Evolutionary conservation across 1,139 yeast species (phyloP).

Genomic region (Yarrowia galli): DNA sequence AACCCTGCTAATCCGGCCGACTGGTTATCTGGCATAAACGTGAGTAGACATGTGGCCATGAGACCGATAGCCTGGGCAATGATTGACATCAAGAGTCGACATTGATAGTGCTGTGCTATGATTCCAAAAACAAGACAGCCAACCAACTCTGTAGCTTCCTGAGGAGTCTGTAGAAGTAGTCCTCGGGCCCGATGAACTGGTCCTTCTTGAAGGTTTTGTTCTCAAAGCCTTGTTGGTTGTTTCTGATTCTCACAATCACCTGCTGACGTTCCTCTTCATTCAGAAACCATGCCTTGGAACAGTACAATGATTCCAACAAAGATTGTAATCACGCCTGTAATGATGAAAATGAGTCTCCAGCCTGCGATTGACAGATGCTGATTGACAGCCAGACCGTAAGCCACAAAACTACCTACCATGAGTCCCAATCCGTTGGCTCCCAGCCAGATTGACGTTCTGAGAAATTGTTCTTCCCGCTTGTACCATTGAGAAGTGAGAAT

Average conservation of each 20-base stretch:
- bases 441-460: slow-evolving; percentile 8
- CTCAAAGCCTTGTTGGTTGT: slow-evolving; percentile 5
- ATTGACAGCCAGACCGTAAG: not conserved
- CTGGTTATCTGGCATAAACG: not conserved
- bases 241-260: not conserved
- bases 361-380: not conserved
- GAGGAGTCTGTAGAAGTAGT: not conserved
- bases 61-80: not conserved
- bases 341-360: slow-evolving; percentile 12
- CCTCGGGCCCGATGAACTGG: slow-evolving; percentile 1
- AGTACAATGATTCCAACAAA: not conserved
- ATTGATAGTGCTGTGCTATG: not conserved
- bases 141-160: not conserved
- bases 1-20: not conserved
- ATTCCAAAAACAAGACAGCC: slow-evolving; percentile 1
- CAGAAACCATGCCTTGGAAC: slow-evolving; percentile 5
- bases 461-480: slow-evolving; percentile 5
- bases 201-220: slow-evolving; percentile 2
- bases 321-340: slow-evolving; percentile 1
- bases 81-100: not conserved
- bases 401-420: slow-evolving; percentile 1
- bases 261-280: not conserved
- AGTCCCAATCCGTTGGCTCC: not conserved
- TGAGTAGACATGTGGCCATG: not conserved
- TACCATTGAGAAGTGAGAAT: slow-evolving; percentile 10